Evolutionary conservation across 2,329 filamentous ascomycete genomes (phyloP).

Genomic region (Aspergillus sp.): DNA sequence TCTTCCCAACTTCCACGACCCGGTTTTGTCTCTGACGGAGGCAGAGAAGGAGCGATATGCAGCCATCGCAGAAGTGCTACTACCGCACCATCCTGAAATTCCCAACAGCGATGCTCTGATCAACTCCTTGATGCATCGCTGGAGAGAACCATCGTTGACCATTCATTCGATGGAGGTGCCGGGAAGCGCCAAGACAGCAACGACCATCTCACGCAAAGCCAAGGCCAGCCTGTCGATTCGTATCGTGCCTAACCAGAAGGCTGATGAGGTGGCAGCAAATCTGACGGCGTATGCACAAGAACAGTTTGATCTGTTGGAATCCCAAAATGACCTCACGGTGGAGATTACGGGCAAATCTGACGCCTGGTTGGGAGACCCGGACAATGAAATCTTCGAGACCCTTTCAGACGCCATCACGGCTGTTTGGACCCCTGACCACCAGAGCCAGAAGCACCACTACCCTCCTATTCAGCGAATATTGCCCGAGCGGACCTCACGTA

Average conservation of each 20-base stretch:
- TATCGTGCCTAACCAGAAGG: conserved; percentile 88
- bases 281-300: conserved; percentile 64
- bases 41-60: conserved; percentile 78
- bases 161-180: conserved; percentile 85
- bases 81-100: conserved; percentile 64
- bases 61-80: conserved; percentile 73
- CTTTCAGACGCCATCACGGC: conserved; percentile 79
- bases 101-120: conserved; percentile 67
- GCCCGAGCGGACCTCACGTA: conserved; percentile 7
- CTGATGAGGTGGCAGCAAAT: conserved; percentile 66
- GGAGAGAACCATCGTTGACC: conserved; percentile 91
- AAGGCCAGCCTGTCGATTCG: conserved; percentile 85
- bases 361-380: conserved; percentile 90
- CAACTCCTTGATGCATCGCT: conserved; percentile 81
- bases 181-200: conserved; percentile 77
- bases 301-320: conserved; percentile 70
- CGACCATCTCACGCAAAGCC: conserved; percentile 77
- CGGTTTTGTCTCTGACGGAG: conserved; percentile 67
- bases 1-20: conserved; percentile 85
- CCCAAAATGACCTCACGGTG: conserved; percentile 74
- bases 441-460: conserved; percentile 29
- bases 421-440: conserved; percentile 61
- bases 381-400: conserved; percentile 84
- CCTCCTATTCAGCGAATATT: conserved; percentile 20
- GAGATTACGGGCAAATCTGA: conserved; percentile 91